Evolutionary conservation across 306 rosid species (phyloP), one percentile per base, ranked within the genome.

Genomic region (Gastrolobium bilobum): DNA sequence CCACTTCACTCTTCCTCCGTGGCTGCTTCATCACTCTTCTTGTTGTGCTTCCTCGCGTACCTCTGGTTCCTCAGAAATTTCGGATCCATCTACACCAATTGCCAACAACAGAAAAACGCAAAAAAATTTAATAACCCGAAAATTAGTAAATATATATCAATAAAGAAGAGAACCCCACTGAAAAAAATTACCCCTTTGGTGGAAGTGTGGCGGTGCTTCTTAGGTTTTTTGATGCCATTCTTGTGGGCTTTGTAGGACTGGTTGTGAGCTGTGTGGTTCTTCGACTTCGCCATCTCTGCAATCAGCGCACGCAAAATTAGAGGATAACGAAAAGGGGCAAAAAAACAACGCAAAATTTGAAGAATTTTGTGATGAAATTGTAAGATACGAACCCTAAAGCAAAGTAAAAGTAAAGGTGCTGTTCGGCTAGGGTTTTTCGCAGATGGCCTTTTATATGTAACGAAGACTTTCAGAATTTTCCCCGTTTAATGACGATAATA

Each of bases 221-320:
- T 86, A 43, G 99, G 99, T 83, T 96, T 96, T 80, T 96, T 96
- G 89, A 96, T 96, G 74, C 99, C 98, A 37, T 96, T 96, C 81
- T 84, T 89, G 86, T 96, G 99, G n/a, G 99, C 99, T 85, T 96
- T 96, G 88, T 79, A 84, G 65, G 99, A 96, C 71, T 96, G 99
- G 86, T 96, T 96, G 96, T 96, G 99, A 42, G 99, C 97, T 0
- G 99, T 96, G 94, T 96, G 98, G 62, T 96, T 96, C 99, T 96
- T 96, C 67, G 99, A 96, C 97, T 96, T 96, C 4, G 99, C 99
- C 99, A 96, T 96, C 33, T 86, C 96, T 95, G 89, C 35, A 82
- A 76, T 26, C 51, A 69, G 53, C 0, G 7, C 13, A 26, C 30
- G 48, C 2, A 52, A 48, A 61, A 13, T 40, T 2, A 60, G 48